These are phyloP conservation scores for Fragaria ananassa DNA, from an alignment of 306 rosid genomes.

Conservation along the genomic window DNA sequence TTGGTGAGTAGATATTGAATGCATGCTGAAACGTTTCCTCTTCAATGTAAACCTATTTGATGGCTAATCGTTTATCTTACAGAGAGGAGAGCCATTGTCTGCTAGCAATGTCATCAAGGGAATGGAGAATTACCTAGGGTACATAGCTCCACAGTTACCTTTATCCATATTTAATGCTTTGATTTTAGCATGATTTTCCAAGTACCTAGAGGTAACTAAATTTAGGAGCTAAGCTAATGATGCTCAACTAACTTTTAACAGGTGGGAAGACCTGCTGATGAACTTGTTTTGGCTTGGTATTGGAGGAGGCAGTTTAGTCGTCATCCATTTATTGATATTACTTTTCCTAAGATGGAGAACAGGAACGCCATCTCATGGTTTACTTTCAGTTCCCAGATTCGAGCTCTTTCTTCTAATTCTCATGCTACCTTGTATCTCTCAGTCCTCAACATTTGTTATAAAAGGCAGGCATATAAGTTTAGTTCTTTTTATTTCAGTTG, in stretches of 20 bases:
- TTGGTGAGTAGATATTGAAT: slow-evolving; percentile 43
- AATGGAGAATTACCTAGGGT: slow-evolving; percentile 55
- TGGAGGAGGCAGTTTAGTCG: slow-evolving; percentile 50
- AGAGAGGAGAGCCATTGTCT: slow-evolving; percentile 73
- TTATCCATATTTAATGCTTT: slow-evolving; percentile 4
- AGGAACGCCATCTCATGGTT: slow-evolving; percentile 44
- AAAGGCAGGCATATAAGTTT: slow-evolving; percentile 30
- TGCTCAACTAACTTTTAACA: slow-evolving; percentile 14
- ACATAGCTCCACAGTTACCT: slow-evolving; percentile 14
- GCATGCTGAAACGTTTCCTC: slow-evolving; percentile 8
- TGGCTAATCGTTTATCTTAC: slow-evolving; percentile 26
- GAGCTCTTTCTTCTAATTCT: slow-evolving; percentile 61
- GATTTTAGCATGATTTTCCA: neutral
- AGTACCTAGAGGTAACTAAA: neutral
- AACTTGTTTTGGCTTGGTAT: slow-evolving; percentile 66
- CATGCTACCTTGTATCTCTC: slow-evolving; percentile 66
- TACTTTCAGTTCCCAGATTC: slow-evolving; percentile 53
- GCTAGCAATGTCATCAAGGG: slow-evolving; percentile 41
- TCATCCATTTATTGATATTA: slow-evolving; percentile 38
- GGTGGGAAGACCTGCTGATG: slow-evolving; percentile 70
- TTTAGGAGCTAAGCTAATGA: neutral
- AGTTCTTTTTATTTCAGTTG: slow-evolving; percentile 1
- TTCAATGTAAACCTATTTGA: slow-evolving; percentile 10
- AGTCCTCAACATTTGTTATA: slow-evolving; percentile 53
- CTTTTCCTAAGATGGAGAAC: slow-evolving; percentile 50